Base-by-base conservation (phyloP, 768 basidiomycete species). In the Termitomyces eurrhizus region DNA sequence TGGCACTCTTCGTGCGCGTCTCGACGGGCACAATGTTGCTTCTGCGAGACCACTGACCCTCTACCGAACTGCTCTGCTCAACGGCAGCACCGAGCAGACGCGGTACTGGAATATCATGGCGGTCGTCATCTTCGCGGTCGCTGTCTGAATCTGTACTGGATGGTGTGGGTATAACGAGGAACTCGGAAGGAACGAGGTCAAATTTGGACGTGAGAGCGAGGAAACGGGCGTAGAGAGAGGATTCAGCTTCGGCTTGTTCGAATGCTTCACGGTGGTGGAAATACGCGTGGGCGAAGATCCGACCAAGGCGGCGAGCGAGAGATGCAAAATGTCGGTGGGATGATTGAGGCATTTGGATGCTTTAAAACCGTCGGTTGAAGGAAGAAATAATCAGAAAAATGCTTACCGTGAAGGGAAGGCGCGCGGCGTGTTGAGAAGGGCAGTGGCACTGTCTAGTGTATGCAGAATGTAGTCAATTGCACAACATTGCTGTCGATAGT, bases 211-310 rank as follows among this genome's bases (percentile, higher is more conserved):
- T 89, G 60, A 96, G 83, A 12, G 88, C 88, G 58, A 95, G 82
- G 78, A 96, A 96, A 66, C 95, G 89, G 39, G 89, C 88, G 69
- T 96, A 95, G 3, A 97, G 79, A 0, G 90, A 90, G 7, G 90
- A 93, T 73, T 97, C 95, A 7, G 87, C 92, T 75, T 95, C 93
- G 35, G 89, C 89, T 70, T 92, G 90, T 65, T 92, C 89, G 70
- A 96, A 96, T 0, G 86, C 85, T 70, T 95, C 94, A 64, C 92
- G 88, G 73, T 96, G 94, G 71, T 94, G 93, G 76, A 89, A 95
- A 78, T 94, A 98, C 2, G 95, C 94, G 73, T 99, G 96, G 0
- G 93, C 92, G 69, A 99, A 98, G 63, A 98, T 95, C 41, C 96
- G 87, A 1, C 94, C 94, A 1, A 98, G 85, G 14, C 96, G 87